Evolutionary conservation across 805 yeast species (phyloP).

Genomic region (Scheffersomyces amazonensis): DNA sequence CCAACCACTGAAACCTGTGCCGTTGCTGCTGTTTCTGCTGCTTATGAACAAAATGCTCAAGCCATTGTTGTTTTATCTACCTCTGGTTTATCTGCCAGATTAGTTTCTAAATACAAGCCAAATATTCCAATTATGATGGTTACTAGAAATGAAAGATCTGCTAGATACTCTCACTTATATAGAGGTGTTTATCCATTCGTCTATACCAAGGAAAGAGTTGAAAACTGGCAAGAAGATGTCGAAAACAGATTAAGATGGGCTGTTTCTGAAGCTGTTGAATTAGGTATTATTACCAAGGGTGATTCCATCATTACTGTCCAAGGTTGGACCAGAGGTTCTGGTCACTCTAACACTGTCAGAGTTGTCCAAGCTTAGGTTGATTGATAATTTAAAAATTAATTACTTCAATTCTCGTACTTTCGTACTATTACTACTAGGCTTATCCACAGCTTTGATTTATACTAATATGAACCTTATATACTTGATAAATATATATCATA

Average conservation of each 20-base stretch:
- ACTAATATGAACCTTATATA: too few relatives aligned
- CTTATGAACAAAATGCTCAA: slow-evolving; percentile 94
- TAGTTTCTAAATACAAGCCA: slow-evolving; percentile 97
- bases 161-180: slow-evolving; percentile 93
- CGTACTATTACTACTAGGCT: too few relatives aligned
- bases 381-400: too few relatives aligned
- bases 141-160: slow-evolving; percentile 90
- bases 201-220: slow-evolving; percentile 61
- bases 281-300: slow-evolving; percentile 84
- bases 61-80: slow-evolving; percentile 96
- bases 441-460: too few relatives aligned
- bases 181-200: slow-evolving; percentile 99
- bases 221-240: slow-evolving; percentile 94
- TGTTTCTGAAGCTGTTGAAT: slow-evolving; percentile 79
- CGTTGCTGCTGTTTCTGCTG: slow-evolving; percentile 93
- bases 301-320: slow-evolving; percentile 92
- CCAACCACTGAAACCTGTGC: slow-evolving; percentile 96
- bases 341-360: slow-evolving; percentile 98
- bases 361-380: slow-evolving; percentile 73
- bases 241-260: slow-evolving; percentile 94
- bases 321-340: slow-evolving; percentile 98
- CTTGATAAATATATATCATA: too few relatives aligned
- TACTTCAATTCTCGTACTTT: too few relatives aligned
- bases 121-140: slow-evolving; percentile 96
- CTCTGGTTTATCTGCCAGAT: slow-evolving; percentile 92